Evolutionary conservation across 2,329 filamentous ascomycete species (phyloP), one percentile per base, ranked within the genome.

Genomic region (Neurospora sp.): DNA sequence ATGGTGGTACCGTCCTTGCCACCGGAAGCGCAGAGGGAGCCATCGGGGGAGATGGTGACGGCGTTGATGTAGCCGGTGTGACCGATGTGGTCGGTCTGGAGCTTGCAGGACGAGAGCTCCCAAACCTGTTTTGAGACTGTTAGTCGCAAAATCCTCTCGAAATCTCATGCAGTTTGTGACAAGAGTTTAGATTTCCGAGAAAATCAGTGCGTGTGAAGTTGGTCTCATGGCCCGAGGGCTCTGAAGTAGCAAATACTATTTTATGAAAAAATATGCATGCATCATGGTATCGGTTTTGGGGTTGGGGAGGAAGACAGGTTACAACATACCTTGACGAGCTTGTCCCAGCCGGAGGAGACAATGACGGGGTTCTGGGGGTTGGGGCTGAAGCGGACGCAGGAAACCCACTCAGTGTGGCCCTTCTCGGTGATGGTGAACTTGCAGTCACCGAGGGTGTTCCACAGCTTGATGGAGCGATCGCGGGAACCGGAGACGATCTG

Each of bases 181-280:
- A 38, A 6, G n/a, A 6, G 11, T 43, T 10, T 10, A 39, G 36
- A 38, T 10, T 68, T 36, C 11, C n/a, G 66, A 68, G 67, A 78
- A 79, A 81, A 89, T 96, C 93, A 96, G 93, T 87, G 88, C 89
- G 88, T 87, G 92, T 93, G 89, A 58, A 88, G 85, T 86, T 96
- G 90, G 93, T 99, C 95, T 99, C 96, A 98, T 97, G 84, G 93
- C 94, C 73, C 67, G 72, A 89, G 82, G 89, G 93, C 93, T 99
- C 96, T 97, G 95, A 98, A 99, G 96, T 98, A 98, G 96, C 96
- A 98, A 98, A 98, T 98, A 98, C 94, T 93, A 93, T 86, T 81
- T 83, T 84, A 83, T 74, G 71, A 81, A 89, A 91, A 88, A 91
- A 89, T 91, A 66, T 71, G 69, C 68, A 67, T 69, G 88, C 95